phyloP scores from a whole-genome alignment of 495 filamentous ascomycete genomes.

The Talaromyces stipitatus region DNA sequence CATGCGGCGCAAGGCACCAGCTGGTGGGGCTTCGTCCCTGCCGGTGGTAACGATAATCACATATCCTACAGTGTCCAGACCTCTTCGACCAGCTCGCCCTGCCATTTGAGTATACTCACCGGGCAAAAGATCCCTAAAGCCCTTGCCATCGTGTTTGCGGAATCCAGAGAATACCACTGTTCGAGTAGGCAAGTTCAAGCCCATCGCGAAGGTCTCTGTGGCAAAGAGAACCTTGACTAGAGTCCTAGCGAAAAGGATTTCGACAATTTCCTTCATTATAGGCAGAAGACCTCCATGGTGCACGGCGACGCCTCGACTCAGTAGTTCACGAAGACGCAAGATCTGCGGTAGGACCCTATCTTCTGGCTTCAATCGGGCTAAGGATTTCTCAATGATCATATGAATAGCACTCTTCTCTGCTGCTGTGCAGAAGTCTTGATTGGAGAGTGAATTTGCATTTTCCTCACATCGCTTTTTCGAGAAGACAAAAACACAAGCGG shows the following conservation, averaged over 20 bases:
- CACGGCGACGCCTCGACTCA: constrained; percentile 85
- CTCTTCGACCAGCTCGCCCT: constrained; percentile 85
- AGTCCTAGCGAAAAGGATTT: constrained; percentile 91
- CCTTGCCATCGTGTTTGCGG: constrained; percentile 87
- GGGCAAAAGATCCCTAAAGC: constrained; percentile 83
- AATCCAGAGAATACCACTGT: constrained; percentile 98
- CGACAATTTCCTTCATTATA: constrained; percentile 96
- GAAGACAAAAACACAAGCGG: constrained; percentile 95
- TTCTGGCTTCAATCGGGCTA: constrained; percentile 86
- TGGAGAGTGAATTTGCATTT: constrained; percentile 90
- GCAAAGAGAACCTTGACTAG: constrained; percentile 95
- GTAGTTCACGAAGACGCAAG: constrained; percentile 72
- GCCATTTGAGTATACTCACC: constrained; percentile 99
- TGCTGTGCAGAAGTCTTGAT: constrained; percentile 87
- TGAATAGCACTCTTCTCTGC: constrained; percentile 92
- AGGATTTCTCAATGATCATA: constrained; percentile 94
- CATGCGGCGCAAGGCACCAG: constrained; percentile 73
- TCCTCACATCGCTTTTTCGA: constrained; percentile 96
- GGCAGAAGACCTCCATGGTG: constrained; percentile 93
- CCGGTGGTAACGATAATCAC: constrained; percentile 87
- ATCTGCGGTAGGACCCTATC: constrained; percentile 88
- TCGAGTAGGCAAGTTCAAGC: constrained; percentile 87
- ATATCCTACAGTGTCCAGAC: constrained; percentile 83
- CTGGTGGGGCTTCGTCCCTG: constrained; percentile 83
- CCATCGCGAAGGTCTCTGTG: constrained; percentile 98